These are phyloP conservation scores for Lactarius hatsudake DNA, from an alignment of 768 basidiomycete species.

Conservation along the genomic window DNA sequence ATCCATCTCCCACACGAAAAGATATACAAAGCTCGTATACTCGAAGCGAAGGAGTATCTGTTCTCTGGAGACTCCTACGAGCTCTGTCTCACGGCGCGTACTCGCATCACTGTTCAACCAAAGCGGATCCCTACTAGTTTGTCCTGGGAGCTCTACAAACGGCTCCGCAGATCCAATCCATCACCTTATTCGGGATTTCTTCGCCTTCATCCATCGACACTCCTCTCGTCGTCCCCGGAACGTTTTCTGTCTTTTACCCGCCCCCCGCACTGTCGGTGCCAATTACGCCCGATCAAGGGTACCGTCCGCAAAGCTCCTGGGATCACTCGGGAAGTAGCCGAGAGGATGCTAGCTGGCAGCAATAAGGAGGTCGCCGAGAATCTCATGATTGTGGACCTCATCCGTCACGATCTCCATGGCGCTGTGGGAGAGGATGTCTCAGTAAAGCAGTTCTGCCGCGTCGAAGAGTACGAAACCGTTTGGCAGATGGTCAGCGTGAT, in stretches of 20 bases:
- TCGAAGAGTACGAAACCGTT: constrained; percentile 92
- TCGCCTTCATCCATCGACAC: constrained; percentile 69
- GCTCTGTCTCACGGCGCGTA: constrained; percentile 81
- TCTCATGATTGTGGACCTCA: constrained; percentile 96
- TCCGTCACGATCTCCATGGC: constrained; percentile 86
- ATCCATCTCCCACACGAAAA: constrained; percentile 56
- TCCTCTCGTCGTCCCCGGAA: constrained; percentile 89
- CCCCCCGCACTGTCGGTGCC: constrained; percentile 60
- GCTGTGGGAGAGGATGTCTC: constrained; percentile 79
- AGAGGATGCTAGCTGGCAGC: constrained; percentile 58
- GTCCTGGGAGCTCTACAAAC: constrained; percentile 75
- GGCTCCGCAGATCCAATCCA: constrained; percentile 72
- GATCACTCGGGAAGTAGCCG: constrained; percentile 63
- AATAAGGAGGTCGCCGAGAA: constrained; percentile 95
- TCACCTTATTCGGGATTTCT: constrained; percentile 86
- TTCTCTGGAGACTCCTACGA: constrained; percentile 90
- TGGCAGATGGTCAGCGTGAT: constrained; percentile 96
- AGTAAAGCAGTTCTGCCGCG: constrained; percentile 79
- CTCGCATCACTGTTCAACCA: constrained; percentile 46
- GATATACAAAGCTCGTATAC: constrained; percentile 66
- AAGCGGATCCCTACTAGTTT: constrained; percentile 35
- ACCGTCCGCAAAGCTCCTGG: constrained; percentile 72
- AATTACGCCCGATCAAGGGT: constrained; percentile 94
- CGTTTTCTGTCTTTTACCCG: constrained; percentile 83
- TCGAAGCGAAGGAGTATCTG: constrained; percentile 67